phyloP scores from a whole-genome alignment of 345 rosid species.

The Reutealis trisperma region DNA sequence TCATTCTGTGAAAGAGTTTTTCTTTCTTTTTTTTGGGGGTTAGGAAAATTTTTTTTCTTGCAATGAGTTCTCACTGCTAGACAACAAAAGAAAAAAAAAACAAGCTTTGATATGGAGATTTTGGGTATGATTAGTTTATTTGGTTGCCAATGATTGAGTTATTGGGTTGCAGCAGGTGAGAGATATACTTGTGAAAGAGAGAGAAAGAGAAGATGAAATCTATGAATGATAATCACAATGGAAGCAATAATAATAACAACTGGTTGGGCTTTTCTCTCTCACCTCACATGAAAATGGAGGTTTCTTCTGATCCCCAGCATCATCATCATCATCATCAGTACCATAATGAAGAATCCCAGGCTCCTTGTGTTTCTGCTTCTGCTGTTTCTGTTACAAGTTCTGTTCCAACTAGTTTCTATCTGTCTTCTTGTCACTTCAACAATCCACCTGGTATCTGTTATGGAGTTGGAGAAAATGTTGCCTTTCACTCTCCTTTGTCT shows the following conservation, averaged over 20 bases:
- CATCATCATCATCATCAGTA: slow-evolving; percentile 38
- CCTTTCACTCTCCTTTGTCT: slow-evolving; percentile 54
- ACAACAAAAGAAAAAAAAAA: slow-evolving; percentile 19
- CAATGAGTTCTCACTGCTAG: slow-evolving; percentile 4
- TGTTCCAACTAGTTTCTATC: slow-evolving; percentile 45
- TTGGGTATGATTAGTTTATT: slow-evolving; percentile 43
- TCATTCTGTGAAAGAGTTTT: slow-evolving; percentile 22
- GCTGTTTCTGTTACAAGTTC: slow-evolving; percentile 22
- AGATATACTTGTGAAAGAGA: slow-evolving; percentile 19
- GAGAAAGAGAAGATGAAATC: slow-evolving; percentile 40
- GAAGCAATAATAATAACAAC: slow-evolving; percentile 38
- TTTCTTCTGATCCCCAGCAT: slow-evolving; percentile 35
- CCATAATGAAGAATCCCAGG: slow-evolving; percentile 19
- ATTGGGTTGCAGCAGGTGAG: slow-evolving; percentile 20
- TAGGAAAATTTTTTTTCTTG: not conserved
- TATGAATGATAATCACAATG: slow-evolving; percentile 43
- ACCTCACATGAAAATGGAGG: slow-evolving; percentile 74
- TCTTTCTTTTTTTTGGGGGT: no score
- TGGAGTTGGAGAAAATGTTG: slow-evolving; percentile 44
- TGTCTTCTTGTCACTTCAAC: slow-evolving; percentile 38
- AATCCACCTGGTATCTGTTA: slow-evolving; percentile 38
- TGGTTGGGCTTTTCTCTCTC: slow-evolving; percentile 83
- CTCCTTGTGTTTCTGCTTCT: slow-evolving; percentile 12
- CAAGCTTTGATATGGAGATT: slow-evolving; percentile 24
- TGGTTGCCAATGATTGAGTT: slow-evolving; percentile 47